Percentiles rank a stretch among this genome's conserved stretches.
Conservation (phyloP, 2,329 filamentous ascomycete genomes). For the Aquanectria penicillioides region DNA sequence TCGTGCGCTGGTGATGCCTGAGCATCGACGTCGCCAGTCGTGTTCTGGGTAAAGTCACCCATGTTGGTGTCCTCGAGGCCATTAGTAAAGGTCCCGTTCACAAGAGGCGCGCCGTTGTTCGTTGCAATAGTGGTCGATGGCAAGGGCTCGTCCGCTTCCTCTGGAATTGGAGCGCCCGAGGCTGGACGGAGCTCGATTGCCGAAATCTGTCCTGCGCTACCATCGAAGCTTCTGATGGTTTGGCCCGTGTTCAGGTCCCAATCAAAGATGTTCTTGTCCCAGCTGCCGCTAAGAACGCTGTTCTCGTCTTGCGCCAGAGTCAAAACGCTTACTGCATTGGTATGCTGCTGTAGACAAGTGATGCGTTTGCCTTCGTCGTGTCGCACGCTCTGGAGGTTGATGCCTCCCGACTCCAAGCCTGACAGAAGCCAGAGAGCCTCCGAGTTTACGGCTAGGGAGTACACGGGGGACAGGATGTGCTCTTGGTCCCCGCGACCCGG, state of each 20-base stretch:
- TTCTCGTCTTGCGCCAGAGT: slow-evolving; percentile 85
- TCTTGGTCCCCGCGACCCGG: slow-evolving; percentile 63
- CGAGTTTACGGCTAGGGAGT: slow-evolving; percentile 91
- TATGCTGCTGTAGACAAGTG: slow-evolving; percentile 81
- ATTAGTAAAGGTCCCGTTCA: slow-evolving; percentile 58
- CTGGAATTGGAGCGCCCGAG: slow-evolving; percentile 78
- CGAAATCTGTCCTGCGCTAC: slow-evolving; percentile 84
- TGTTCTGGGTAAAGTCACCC: slow-evolving; percentile 34
- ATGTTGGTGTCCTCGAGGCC: slow-evolving; percentile 31
- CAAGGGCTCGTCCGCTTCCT: slow-evolving; percentile 70
- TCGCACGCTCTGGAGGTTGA: slow-evolving; percentile 91
- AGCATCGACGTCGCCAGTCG: slow-evolving; percentile 56
- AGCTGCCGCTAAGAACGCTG: slow-evolving; percentile 89
- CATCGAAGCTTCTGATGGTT: slow-evolving; percentile 78
- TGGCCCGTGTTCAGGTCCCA: slow-evolving; percentile 94
- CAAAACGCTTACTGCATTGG: slow-evolving; percentile 90
- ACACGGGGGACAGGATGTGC: slow-evolving; percentile 83
- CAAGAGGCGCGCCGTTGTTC: slow-evolving; percentile 73
- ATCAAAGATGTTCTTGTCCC: slow-evolving; percentile 94
- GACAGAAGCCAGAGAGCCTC: slow-evolving; percentile 92
- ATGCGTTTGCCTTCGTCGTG: slow-evolving; percentile 96
- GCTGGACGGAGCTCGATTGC: slow-evolving; percentile 86
- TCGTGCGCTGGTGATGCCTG: slow-evolving; percentile 76
- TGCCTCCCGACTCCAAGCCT: slow-evolving; percentile 88
- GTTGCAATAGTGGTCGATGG: slow-evolving; percentile 77